These are phyloP conservation scores for Cadophora sp. DNA, from an alignment of 2,329 filamentous ascomycete species.

Conservation along the genomic window DNA sequence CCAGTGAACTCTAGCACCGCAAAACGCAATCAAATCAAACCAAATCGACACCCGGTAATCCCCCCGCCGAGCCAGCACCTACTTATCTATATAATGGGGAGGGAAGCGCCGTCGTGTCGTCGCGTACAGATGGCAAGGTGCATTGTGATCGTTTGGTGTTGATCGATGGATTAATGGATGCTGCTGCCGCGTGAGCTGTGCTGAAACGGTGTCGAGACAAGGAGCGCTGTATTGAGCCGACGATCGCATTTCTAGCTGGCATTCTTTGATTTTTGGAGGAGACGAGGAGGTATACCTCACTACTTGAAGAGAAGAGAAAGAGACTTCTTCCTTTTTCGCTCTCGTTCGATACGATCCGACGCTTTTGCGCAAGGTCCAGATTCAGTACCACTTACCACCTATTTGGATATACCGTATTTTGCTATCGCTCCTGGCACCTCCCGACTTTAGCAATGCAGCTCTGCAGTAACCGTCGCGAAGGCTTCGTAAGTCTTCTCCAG, in stretches of 20 bases:
- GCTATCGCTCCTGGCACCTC: neutral
- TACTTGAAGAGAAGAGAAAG: neutral
- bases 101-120: neutral
- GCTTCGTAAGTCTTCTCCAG: conserved; percentile 21
- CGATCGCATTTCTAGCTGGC: conserved; percentile 12
- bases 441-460: conserved; percentile 15
- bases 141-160: conserved; percentile 4
- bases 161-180: conserved; percentile 11
- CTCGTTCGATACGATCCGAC: neutral
- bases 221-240: conserved; percentile 18
- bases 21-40: conserved; percentile 10
- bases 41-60: neutral
- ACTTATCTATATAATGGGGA: conserved; percentile 11
- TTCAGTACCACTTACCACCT: too few species aligned
- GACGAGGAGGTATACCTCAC: neutral
- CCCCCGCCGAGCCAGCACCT: too few species aligned
- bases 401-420: neutral
- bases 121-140: neutral
- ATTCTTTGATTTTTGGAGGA: neutral
- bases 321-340: neutral
- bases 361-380: conserved; percentile 7
- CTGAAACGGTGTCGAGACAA: conserved; percentile 18
- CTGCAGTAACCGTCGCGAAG: conserved; percentile 21
- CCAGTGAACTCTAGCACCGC: neutral
- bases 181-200: conserved; percentile 13